phyloP scores from a whole-genome alignment of 352 stramenopile genomes.

The Pythium chondricola region DNA sequence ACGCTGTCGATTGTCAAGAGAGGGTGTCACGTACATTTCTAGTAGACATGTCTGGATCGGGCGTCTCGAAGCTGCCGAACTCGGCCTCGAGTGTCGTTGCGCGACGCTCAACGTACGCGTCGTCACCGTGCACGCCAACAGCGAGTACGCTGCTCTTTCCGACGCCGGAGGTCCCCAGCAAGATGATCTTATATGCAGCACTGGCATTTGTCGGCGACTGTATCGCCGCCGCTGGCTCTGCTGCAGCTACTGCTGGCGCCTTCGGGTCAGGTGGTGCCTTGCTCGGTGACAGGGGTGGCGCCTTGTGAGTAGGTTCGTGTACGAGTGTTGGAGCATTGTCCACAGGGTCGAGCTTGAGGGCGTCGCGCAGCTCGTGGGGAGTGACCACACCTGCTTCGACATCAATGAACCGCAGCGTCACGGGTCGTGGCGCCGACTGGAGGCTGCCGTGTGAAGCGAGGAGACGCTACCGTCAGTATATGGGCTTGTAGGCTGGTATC shows the following conservation, averaged over 20 bases:
- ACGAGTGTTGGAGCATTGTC: constrained; percentile 16
- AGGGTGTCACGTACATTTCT: constrained; percentile 20
- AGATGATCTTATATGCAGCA: constrained; percentile 70
- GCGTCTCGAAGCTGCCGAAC: constrained; percentile 65
- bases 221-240: constrained; percentile 7
- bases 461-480: neutral
- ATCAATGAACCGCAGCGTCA: constrained; percentile 66
- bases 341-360: constrained; percentile 34
- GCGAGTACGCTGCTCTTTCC: constrained; percentile 75
- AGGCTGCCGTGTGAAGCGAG: constrained; percentile 20
- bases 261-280: constrained; percentile 8
- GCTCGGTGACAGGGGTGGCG: neutral
- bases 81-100: constrained; percentile 64
- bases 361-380: constrained; percentile 60
- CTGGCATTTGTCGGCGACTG: neutral
- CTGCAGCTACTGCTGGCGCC: neutral
- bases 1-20: neutral
- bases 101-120: constrained; percentile 54
- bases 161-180: constrained; percentile 70
- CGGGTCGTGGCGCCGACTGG: constrained; percentile 43
- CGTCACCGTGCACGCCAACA: constrained; percentile 52
- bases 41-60: constrained; percentile 42
- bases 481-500: neutral
- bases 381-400: constrained; percentile 75
- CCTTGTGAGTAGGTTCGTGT: neutral